Base-by-base conservation (phyloP, 208 protist species). In the Acanthamoeba healyi region DNA sequence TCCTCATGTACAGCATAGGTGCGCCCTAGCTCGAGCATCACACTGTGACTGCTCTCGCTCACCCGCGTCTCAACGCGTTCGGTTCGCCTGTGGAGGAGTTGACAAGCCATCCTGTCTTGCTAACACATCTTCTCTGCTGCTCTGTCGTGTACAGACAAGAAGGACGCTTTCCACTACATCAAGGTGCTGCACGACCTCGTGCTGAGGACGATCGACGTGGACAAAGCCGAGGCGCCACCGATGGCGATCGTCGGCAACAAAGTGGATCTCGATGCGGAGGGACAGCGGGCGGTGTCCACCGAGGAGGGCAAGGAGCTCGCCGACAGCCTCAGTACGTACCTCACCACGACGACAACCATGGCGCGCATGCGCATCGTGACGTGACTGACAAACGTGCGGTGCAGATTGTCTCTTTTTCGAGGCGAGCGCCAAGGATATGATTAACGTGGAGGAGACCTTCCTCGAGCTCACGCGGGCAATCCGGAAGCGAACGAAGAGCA, bases 381-480 rank as follows among this genome's bases (percentile, higher is more conserved):
- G n/a, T n/a, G n/a, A n/a, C n/a, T n/a, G n/a, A n/a, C n/a, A n/a
- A n/a, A n/a, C n/a, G n/a, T n/a, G n/a, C n/a, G n/a, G n/a, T n/a
- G n/a, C 61, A 70, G 65, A 74, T 74, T 74, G 65, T 38, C 65
- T 74, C 5, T 74, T 74, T 29, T 74, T 74, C 34, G 65, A 74
- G 34, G n/a, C 65, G 65, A 74, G 65, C 34, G 65, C 65, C 34
- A 74, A 74, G 34, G 65, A 74, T 4, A 34, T 74, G n/a, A 74
- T 74, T 29, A 74, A 74, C 34, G 65, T 74, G 65, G 65, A 74
- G 34, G 65, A 74, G 65, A 38, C 24, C 65, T 74, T 74, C 65
- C 24, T 74, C 65, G 65, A 74, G 65, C 65, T 74, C 65, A 74
- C 65, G n/a, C 65, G 65, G 10, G 65, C 65, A 10, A 74, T 74